Percentiles rank a stretch among this genome's conserved stretches.
Evolutionary conservation across 2,329 filamentous ascomycete species (phyloP).

Genomic region (Aspergillus caelatus): DNA sequence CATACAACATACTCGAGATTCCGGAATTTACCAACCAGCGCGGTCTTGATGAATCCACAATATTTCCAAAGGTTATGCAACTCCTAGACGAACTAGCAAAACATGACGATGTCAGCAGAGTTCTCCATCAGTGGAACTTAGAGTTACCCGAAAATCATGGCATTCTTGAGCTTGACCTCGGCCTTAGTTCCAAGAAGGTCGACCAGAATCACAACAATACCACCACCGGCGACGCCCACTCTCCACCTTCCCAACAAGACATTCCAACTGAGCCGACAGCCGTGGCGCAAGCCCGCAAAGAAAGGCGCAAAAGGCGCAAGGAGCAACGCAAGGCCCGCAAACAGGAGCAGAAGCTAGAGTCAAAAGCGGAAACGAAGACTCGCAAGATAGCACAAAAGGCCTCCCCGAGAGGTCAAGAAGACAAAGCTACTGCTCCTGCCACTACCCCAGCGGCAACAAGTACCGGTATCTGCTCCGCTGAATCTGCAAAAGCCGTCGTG

Average conservation of each 20-base stretch:
- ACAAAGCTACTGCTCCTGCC: constrained; percentile 1
- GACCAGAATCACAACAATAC: neutral
- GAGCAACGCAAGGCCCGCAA: constrained; percentile 26
- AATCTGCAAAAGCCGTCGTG: neutral
- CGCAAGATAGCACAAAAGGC: neutral
- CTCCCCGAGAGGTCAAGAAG: neutral
- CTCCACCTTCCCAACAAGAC: neutral
- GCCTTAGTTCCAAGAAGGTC: neutral
- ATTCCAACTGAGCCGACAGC: constrained; percentile 10
- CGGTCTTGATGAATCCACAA: constrained; percentile 43
- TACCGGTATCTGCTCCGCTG: neutral
- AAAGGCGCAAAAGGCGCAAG: constrained; percentile 20
- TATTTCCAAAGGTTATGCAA: constrained; percentile 54
- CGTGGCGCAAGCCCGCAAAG: constrained; percentile 18
- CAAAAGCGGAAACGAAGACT: neutral
- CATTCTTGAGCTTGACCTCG: constrained; percentile 28
- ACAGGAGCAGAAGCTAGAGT: constrained; percentile 15
- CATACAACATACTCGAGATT: constrained; percentile 77
- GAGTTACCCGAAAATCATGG: constrained; percentile 9
- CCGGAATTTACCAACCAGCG: constrained; percentile 68
- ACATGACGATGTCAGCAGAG: constrained; percentile 52
- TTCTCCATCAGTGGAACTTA: constrained; percentile 40
- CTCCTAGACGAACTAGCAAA: constrained; percentile 56
- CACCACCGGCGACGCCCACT: neutral
- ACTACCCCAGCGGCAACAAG: neutral